phyloP scores from a whole-genome alignment of 768 basidiomycete genomes.

The Mycena capillaripes region DNA sequence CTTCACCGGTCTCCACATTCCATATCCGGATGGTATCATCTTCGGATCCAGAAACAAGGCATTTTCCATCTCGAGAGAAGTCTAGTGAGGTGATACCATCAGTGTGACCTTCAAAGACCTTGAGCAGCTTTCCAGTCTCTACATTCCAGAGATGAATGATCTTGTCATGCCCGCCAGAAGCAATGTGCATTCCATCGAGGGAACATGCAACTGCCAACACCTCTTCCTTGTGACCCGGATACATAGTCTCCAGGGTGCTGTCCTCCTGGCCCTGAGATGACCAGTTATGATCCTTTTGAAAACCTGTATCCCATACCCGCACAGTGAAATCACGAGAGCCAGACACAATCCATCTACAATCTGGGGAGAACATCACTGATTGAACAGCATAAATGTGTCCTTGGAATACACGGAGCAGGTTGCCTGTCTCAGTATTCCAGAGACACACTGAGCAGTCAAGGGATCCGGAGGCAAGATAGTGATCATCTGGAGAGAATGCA shows the following conservation, averaged over 20 bases:
- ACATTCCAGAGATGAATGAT: not conserved
- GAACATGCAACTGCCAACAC: too few relatives aligned
- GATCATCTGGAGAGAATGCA: not conserved
- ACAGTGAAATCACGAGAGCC: too few relatives aligned
- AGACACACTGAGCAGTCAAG: not conserved
- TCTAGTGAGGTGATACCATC: not conserved
- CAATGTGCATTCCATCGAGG: not conserved
- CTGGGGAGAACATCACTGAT: too few relatives aligned
- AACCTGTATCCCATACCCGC: too few relatives aligned
- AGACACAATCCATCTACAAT: too few relatives aligned
- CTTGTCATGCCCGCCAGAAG: not conserved
- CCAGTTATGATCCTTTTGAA: too few relatives aligned
- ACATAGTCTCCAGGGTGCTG: too few relatives aligned
- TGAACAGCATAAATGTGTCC: not conserved
- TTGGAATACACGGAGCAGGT: not conserved
- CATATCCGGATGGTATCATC: not conserved
- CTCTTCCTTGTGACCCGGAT: not conserved
- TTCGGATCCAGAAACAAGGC: not conserved
- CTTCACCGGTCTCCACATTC: not conserved
- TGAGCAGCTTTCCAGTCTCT: not conserved
- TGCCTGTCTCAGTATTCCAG: too few relatives aligned
- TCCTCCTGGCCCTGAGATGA: too few relatives aligned
- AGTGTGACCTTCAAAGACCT: too few relatives aligned
- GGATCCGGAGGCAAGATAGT: not conserved
- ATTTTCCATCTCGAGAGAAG: not conserved